A percentile compares a stretch with the other conserved stretches of the same genome.
phyloP scores from a whole-genome alignment of 305 asterid genomes.

The Solanum chacoense region DNA sequence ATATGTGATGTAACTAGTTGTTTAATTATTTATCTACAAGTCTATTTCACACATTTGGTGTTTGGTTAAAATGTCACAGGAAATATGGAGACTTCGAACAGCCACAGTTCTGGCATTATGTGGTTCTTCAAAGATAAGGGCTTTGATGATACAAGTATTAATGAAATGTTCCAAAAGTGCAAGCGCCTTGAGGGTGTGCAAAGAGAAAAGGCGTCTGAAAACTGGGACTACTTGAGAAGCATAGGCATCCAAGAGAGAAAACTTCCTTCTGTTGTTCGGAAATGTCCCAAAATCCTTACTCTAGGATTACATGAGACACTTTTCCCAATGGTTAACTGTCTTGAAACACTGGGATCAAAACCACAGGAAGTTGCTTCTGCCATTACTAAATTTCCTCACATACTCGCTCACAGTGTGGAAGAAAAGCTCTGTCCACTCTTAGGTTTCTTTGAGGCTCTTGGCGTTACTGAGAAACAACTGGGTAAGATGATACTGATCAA shows the following conservation, averaged over 20 bases:
- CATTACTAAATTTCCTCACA: conserved; percentile 69
- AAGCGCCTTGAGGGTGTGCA: conserved; percentile 67
- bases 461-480: conserved; percentile 69
- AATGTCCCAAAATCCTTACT: conserved; percentile 85
- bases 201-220: conserved; percentile 68
- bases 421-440: conserved; percentile 95
- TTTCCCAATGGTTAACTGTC: conserved; percentile 80
- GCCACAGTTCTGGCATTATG: conserved; percentile 63
- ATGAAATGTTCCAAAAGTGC: conserved; percentile 69
- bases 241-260: conserved; percentile 86
- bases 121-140: conserved; percentile 97
- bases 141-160: conserved; percentile 60
- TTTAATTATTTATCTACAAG: neutral
- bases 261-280: conserved; percentile 59
- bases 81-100: conserved; percentile 53
- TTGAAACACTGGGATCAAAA: conserved; percentile 58
- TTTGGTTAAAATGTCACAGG: conserved; percentile 19
- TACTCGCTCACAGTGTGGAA: conserved; percentile 73
- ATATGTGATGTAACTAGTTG: neutral
- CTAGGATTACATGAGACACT: conserved; percentile 66
- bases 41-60: neutral
- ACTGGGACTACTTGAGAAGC: conserved; percentile 85
- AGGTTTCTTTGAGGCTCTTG: conserved; percentile 82
- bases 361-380: conserved; percentile 77
- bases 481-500: conserved; percentile 78